These are phyloP conservation scores for Hibiscus tridactylites DNA, from an alignment of 345 rosid species.

Conservation along the genomic window DNA sequence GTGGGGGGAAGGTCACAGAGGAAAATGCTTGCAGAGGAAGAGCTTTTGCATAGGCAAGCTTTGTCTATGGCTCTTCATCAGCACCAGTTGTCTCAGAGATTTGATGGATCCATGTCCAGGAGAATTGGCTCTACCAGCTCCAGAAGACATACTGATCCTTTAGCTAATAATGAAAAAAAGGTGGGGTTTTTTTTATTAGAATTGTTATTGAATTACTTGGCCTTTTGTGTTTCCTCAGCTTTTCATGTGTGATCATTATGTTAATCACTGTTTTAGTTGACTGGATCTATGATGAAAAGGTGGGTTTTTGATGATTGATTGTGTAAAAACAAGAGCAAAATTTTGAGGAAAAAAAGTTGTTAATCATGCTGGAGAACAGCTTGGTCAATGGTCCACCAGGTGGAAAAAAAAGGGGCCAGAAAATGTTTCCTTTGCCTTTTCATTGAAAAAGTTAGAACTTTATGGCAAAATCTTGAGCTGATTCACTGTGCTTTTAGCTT, in stretches of 20 bases:
- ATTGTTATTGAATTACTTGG: background rate
- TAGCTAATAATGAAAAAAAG: constrained; percentile 62
- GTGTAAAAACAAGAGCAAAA: constrained; percentile 2
- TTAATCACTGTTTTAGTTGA: background rate
- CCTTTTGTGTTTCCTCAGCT: background rate
- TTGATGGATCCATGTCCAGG: constrained; percentile 97
- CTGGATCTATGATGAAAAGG: constrained; percentile 25
- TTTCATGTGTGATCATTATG: background rate
- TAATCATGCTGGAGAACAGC: constrained; percentile 10
- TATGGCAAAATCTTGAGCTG: background rate
- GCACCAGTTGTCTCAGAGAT: constrained; percentile 81
- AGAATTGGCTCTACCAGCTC: constrained; percentile 58
- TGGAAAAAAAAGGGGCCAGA: background rate
- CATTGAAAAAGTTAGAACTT: no score
- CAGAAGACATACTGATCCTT: no score
- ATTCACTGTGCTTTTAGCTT: constrained; percentile 8
- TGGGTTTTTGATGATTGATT: constrained; percentile 6
- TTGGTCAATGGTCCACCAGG: constrained; percentile 12
- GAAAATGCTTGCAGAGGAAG: constrained; percentile 78
- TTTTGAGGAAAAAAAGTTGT: background rate
- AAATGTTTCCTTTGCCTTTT: constrained; percentile 9
- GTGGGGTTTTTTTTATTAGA: constrained; percentile 16
- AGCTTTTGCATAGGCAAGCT: constrained; percentile 83
- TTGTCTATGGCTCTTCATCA: constrained; percentile 91
- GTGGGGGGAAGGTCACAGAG: constrained; percentile 81